A percentile compares a stretch with the other conserved stretches of the same genome.
phyloP scores from a whole-genome alignment of 352 stramenopile genomes.

The Pythium insidiosum region DNA sequence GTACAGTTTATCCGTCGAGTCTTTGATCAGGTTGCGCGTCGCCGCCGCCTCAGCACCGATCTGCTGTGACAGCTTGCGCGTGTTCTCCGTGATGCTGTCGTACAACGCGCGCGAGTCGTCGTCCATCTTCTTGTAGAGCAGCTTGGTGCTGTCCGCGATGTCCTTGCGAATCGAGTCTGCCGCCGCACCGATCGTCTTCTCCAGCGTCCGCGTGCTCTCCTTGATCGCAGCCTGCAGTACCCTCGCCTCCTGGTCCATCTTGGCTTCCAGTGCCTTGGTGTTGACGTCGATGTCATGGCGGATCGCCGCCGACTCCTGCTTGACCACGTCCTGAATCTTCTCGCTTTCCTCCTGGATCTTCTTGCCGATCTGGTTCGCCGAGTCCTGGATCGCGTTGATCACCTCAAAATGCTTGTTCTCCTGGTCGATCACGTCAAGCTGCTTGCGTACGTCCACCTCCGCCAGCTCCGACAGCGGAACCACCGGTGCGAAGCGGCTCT shows the following conservation, averaged over 20 bases:
- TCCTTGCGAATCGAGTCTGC: not conserved
- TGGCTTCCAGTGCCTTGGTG: too few species aligned
- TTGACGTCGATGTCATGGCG: too few species aligned
- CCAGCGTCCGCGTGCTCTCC: too few species aligned
- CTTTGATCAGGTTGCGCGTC: constrained; percentile 7
- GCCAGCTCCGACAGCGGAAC: constrained; percentile 7
- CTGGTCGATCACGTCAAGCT: too few species aligned
- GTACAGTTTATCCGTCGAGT: too few species aligned
- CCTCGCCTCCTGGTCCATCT: too few species aligned
- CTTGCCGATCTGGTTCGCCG: constrained; percentile 9
- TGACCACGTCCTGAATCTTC: constrained; percentile 4
- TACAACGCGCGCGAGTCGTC: not conserved
- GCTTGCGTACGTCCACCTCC: constrained; percentile 18
- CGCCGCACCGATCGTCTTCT: too few species aligned
- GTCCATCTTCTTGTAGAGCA: constrained; percentile 6
- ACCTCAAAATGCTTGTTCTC: constrained; percentile 14
- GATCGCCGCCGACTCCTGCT: too few species aligned
- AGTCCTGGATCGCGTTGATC: constrained; percentile 10
- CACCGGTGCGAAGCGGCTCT: not conserved
- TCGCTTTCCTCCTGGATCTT: constrained; percentile 8
- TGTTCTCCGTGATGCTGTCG: constrained; percentile 1
- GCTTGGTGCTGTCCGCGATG: not conserved
- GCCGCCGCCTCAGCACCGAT: not conserved
- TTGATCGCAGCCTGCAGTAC: too few species aligned
- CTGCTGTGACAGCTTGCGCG: constrained; percentile 5